phyloP scores from a whole-genome alignment of 495 filamentous ascomycete species.

The Schizothecium vesticola region DNA sequence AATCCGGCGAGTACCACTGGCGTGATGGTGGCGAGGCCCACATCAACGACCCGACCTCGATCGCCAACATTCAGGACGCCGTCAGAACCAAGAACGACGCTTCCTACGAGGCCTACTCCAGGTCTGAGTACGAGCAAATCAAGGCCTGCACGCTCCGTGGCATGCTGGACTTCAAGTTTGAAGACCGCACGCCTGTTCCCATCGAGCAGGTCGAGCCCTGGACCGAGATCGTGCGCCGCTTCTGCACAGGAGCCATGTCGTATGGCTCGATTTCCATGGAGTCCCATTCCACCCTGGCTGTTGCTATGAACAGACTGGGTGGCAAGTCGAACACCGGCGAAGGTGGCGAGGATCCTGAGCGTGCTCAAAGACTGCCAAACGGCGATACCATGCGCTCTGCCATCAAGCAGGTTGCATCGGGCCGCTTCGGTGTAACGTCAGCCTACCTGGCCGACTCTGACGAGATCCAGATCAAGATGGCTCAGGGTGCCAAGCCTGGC shows the following conservation, averaged over 20 bases:
- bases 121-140: slow-evolving; percentile 92
- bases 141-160: slow-evolving; percentile 96
- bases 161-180: slow-evolving; percentile 96
- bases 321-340: slow-evolving; percentile 99
- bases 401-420: slow-evolving; percentile 98
- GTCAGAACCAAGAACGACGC: slow-evolving; percentile 99
- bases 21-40: slow-evolving; percentile 98
- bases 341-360: slow-evolving; percentile 94
- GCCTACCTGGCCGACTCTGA: slow-evolving; percentile 98
- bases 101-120: slow-evolving; percentile 96
- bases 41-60: slow-evolving; percentile 90
- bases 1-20: slow-evolving; percentile 99
- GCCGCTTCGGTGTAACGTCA: slow-evolving; percentile 95
- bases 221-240: slow-evolving; percentile 97
- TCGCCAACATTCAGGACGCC: slow-evolving; percentile 97
- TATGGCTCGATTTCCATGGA: slow-evolving; percentile 99
- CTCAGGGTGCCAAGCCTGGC: slow-evolving; percentile 96
- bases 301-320: slow-evolving; percentile 96
- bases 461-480: slow-evolving; percentile 99
- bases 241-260: slow-evolving; percentile 99
- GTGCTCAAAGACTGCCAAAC: slow-evolving; percentile 79
- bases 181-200: slow-evolving; percentile 76
- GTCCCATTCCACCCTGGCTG: slow-evolving; percentile 92
- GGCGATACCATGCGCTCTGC: slow-evolving; percentile 98
- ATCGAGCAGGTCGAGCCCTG: slow-evolving; percentile 99